Base-by-base conservation (phyloP, 163 green algal species). In the Chlamydomonas reinhardtii region DNA sequence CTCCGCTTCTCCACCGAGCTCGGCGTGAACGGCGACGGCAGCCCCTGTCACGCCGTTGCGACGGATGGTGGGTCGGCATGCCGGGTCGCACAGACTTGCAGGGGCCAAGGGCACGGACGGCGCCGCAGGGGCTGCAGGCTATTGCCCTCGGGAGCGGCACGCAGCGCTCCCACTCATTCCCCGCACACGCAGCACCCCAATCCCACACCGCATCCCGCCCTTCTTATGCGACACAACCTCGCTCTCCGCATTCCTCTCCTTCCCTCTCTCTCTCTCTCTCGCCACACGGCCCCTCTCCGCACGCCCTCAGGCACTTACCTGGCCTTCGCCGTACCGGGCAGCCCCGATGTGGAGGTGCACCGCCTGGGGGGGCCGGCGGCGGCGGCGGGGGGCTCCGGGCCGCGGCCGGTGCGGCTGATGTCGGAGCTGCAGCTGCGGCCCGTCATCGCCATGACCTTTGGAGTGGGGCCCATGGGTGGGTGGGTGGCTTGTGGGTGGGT, bases 341-440 rank as follows among this genome's bases (percentile, higher is more conserved):
- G 76, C n/a, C 39, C 76, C 39, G 11, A 20, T 5, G 76, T 84
- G 64, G 65, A 74, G 29, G 27, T 84, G 29, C 39, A 54, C 29
- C 62, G 64, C 64, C 62, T 84, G 48, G n/a, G n/a, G n/a, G n/a
- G n/a, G n/a, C n/a, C n/a, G n/a, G 48, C 48, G 19, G 48, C 48
- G 1, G 48, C 6, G 48, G 48, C 48, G 19, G 48, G 27, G 35
- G 43, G 27, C 25, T 20, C 27, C 39, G 6, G 29, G 29, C 29
- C 12, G 29, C 19, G 29, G 39, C 76, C 76, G 37, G 29, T 84
- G n/a, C 76, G 68, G 16, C 76, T 84, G 29, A 17, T 27, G 29
- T 75, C 64, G 43, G 76, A 74, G 64, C 69, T 84, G 64, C 76
- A 84, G 64, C 64, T 68, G 62, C 76, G 64, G 15, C 76, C 76